Evolutionary conservation across 2,329 filamentous ascomycete genomes (phyloP).

Genomic region (Aspergillus sp.): DNA sequence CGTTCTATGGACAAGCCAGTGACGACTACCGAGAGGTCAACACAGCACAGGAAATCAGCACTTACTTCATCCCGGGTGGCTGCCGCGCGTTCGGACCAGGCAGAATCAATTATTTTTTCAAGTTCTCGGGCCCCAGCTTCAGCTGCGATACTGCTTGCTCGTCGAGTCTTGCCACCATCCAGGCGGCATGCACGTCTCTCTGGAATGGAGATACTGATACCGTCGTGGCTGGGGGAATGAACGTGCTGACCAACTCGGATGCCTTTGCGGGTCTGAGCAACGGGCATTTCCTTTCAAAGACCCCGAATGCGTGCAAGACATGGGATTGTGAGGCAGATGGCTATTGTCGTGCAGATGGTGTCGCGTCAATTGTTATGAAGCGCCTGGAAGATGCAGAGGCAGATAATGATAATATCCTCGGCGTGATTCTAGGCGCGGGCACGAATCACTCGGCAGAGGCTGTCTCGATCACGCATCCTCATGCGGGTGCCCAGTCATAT

Average conservation of each 20-base stretch:
- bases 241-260: conserved; percentile 70
- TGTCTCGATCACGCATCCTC: conserved; percentile 42
- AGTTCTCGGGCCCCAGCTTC: conserved; percentile 68
- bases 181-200: conserved; percentile 68
- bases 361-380: conserved; percentile 51
- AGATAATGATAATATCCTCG: conserved; percentile 45
- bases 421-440: conserved; percentile 37
- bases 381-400: conserved; percentile 48
- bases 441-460: conserved; percentile 35
- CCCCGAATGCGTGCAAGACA: conserved; percentile 45
- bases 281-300: conserved; percentile 26
- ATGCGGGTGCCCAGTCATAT: conserved; percentile 36
- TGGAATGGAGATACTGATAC: conserved; percentile 75
- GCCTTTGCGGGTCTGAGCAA: conserved; percentile 71
- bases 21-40: conserved; percentile 69
- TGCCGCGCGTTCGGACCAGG: conserved; percentile 60
- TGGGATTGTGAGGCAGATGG: conserved; percentile 51
- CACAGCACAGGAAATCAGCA: conserved; percentile 65
- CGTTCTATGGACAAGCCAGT: conserved; percentile 70
- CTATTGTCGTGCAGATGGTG: conserved; percentile 53
- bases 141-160: conserved; percentile 74
- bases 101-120: conserved; percentile 73
- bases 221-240: conserved; percentile 72
- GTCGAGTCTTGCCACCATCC: conserved; percentile 67
- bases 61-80: conserved; percentile 63